Percentiles rank a stretch among this genome's conserved stretches.
Evolutionary conservation across 1,284 basidiomycete genomes (phyloP).

Genomic region (Ceratobasidium theobromae): DNA sequence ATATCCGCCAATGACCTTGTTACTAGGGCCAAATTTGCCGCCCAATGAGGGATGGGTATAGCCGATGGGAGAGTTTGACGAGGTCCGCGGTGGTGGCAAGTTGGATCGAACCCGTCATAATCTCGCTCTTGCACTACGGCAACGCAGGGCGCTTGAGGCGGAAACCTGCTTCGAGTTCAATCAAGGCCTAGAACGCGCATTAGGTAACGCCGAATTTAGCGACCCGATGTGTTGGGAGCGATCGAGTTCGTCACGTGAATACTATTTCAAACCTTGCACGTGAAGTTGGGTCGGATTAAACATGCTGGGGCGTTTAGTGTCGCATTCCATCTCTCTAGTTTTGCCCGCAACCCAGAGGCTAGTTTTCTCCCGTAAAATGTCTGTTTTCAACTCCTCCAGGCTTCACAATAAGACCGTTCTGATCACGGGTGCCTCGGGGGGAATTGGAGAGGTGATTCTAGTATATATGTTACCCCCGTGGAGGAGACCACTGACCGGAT

Average conservation of each 20-base stretch:
- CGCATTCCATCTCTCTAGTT: background rate
- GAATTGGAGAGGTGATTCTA: constrained; percentile 70
- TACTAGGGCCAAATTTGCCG: constrained; percentile 47
- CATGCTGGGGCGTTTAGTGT: constrained; percentile 3
- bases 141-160: constrained; percentile 14
- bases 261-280: too few relatives aligned
- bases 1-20: constrained; percentile 43
- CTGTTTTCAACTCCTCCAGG: constrained; percentile 74
- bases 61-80: constrained; percentile 41
- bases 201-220: too few relatives aligned
- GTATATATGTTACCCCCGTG: background rate
- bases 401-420: constrained; percentile 83
- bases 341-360: background rate
- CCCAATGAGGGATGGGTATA: constrained; percentile 50
- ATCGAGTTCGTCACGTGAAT: too few relatives aligned
- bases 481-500: constrained; percentile 22
- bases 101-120: constrained; percentile 8
- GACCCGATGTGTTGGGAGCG: too few relatives aligned
- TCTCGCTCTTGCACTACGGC: background rate
- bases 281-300: background rate
- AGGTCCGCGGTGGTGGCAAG: constrained; percentile 7
- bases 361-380: constrained; percentile 51
- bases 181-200: constrained; percentile 3
- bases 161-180: background rate
- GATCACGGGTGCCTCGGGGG: constrained; percentile 81